Conservation (phyloP, 768 basidiomycete species). For the Russula sp. region DNA sequence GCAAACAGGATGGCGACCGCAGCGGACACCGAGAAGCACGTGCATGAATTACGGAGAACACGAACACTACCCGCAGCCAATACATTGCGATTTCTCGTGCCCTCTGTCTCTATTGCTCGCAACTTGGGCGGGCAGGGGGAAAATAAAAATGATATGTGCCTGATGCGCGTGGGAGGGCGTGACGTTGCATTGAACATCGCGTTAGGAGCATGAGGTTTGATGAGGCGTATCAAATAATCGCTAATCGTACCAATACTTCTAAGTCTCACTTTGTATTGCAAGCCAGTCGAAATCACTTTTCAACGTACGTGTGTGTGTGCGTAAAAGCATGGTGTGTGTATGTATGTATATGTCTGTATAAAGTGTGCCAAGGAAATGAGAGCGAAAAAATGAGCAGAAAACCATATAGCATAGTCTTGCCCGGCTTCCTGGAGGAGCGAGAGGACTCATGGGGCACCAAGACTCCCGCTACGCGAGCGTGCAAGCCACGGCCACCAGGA, state of each 20-base stretch:
- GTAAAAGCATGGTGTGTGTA: conserved; percentile 1
- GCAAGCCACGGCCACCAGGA: conserved; percentile 19
- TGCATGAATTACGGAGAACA: no score
- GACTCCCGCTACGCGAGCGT: conserved; percentile 15
- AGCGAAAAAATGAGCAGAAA: not conserved
- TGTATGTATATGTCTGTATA: conserved; percentile 3
- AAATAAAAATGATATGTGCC: not conserved
- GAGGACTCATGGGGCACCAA: not conserved
- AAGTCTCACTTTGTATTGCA: not conserved
- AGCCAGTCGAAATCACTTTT: conserved; percentile 1
- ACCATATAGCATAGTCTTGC: conserved; percentile 5
- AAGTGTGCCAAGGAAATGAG: not conserved
- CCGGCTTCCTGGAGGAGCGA: not conserved
- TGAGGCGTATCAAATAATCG: not conserved
- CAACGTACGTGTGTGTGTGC: not conserved
- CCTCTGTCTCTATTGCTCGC: no score
- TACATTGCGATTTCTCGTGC: no score
- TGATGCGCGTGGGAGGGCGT: not conserved
- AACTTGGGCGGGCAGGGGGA: no score
- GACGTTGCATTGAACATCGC: not conserved
- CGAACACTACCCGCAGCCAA: no score
- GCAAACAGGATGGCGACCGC: no score
- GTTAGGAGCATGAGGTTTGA: not conserved
- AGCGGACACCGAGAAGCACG: no score
- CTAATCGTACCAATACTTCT: not conserved